phyloP scores from a whole-genome alignment of 345 rosid genomes.

The Lepidium aucheri region DNA sequence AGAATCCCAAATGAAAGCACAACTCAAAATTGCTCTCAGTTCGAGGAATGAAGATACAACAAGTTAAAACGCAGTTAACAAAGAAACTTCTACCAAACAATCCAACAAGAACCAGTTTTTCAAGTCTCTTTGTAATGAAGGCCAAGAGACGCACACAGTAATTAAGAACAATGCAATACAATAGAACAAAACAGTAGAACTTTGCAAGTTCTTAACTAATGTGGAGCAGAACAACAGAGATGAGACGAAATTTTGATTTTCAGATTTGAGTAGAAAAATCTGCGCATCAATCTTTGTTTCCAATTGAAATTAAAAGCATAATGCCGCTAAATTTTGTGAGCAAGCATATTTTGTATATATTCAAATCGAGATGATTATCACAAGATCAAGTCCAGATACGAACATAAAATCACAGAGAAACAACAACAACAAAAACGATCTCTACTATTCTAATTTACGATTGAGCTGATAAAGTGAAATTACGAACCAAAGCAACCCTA shows the following conservation, averaged over 20 bases:
- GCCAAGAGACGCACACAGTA: background rate
- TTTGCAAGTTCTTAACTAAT: background rate
- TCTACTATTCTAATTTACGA: background rate
- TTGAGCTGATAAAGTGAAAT: background rate
- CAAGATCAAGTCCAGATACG: background rate
- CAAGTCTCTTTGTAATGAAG: background rate
- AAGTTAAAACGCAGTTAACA: background rate
- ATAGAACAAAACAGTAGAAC: background rate
- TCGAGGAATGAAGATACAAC: background rate
- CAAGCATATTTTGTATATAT: background rate
- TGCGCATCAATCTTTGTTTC: background rate
- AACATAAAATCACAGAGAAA: background rate
- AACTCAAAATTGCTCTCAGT: background rate
- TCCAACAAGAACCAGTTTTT: background rate
- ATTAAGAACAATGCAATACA: background rate
- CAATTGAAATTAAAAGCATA: background rate
- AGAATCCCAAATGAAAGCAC: background rate
- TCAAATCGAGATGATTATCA: background rate
- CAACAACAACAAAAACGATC: background rate
- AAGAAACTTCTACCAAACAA: background rate
- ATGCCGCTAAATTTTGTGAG: background rate
- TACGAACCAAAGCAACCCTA: background rate
- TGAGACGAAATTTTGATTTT: background rate
- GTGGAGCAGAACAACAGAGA: background rate
- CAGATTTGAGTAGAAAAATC: background rate